Evolutionary conservation across 331 rosid species (phyloP).

Genomic region (Erythrophleum ivorense): DNA sequence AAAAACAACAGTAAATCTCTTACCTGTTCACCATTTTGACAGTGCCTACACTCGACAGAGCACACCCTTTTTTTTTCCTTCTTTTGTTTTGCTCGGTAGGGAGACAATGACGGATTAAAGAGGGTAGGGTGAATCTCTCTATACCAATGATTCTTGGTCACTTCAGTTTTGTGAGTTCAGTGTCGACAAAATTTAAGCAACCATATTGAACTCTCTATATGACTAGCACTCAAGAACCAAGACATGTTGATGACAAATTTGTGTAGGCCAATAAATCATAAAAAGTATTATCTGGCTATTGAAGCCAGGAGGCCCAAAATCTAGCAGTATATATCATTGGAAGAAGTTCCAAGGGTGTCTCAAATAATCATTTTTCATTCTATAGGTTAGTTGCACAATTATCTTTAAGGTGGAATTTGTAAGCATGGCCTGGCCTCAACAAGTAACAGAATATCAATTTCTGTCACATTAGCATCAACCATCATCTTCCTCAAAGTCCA

Average conservation of each 20-base stretch:
- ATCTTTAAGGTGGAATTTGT: neutral
- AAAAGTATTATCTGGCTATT: neutral
- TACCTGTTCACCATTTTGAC: neutral
- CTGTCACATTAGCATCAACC: neutral
- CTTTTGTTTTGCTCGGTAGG: neutral
- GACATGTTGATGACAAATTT: neutral
- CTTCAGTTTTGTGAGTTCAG: neutral
- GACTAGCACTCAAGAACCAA: neutral
- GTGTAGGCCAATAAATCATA: neutral
- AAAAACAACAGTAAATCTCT: neutral
- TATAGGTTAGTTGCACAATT: constrained; percentile 1
- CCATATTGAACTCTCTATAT: neutral
- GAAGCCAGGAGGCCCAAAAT: neutral
- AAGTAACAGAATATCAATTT: neutral
- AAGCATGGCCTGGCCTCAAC: constrained; percentile 1
- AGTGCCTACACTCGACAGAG: neutral
- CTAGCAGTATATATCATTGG: neutral
- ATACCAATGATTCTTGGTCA: neutral
- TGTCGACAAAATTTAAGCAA: neutral
- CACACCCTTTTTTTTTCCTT: neutral
- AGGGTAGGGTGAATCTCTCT: neutral
- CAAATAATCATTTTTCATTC: neutral
- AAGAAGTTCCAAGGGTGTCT: constrained; percentile 13
- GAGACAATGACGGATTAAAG: neutral
- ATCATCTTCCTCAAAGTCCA: neutral